A percentile compares a stretch with the other conserved stretches of the same genome.
Evolutionary conservation across 176 grass and related monocot species (phyloP).

Genomic region (Raddia guianensis): DNA sequence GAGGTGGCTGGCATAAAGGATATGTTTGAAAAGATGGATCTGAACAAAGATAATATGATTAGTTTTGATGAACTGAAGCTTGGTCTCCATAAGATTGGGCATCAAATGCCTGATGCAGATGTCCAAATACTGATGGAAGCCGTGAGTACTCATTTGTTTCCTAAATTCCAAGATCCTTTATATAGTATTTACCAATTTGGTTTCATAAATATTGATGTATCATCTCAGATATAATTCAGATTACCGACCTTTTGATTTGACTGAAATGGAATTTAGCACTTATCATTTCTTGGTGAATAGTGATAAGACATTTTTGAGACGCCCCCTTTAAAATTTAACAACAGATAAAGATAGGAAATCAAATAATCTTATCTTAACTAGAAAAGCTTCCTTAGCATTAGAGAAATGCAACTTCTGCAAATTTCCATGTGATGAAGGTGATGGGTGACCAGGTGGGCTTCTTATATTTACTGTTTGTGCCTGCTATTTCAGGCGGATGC

Average conservation of each 20-base stretch:
- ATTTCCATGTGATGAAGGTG: neutral
- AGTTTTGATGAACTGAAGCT: slow-evolving; percentile 83
- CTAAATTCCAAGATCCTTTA: neutral
- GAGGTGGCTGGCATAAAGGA: slow-evolving; percentile 92
- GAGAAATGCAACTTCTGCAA: neutral
- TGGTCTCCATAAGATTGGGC: slow-evolving; percentile 80
- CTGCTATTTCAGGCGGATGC: slow-evolving; percentile 67
- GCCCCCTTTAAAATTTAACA: neutral
- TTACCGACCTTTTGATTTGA: neutral
- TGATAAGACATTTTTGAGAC: slow-evolving; percentile 8
- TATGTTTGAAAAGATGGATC: slow-evolving; percentile 84
- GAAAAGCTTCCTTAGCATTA: neutral
- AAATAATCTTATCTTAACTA: neutral
- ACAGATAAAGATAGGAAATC: neutral
- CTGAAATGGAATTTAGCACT: neutral
- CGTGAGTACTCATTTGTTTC: slow-evolving; percentile 52
- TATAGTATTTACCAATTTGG: neutral
- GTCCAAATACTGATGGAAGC: slow-evolving; percentile 92
- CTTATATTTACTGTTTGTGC: slow-evolving; percentile 45
- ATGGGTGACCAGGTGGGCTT: neutral
- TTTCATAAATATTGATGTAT: neutral
- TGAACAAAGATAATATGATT: slow-evolving; percentile 75
- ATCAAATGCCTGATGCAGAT: slow-evolving; percentile 82
- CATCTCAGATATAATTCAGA: neutral
- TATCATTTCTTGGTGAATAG: neutral